A percentile compares a stretch with the other conserved stretches of the same genome.
Evolutionary conservation across 139 green algal species (phyloP).

Genomic region (Micractinium sp.): DNA sequence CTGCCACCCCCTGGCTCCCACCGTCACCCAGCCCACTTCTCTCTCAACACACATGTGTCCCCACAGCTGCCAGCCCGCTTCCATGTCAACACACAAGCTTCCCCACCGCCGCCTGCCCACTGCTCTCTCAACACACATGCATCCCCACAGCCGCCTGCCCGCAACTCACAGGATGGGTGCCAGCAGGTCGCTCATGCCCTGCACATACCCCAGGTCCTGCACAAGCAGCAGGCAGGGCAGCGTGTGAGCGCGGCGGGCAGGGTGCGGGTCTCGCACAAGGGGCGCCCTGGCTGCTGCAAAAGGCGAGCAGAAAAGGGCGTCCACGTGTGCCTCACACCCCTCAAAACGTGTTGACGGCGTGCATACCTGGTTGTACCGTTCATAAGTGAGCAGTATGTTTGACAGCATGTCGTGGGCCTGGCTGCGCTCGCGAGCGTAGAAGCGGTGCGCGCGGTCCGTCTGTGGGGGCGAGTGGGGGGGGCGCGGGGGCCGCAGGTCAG

Average conservation of each 20-base stretch:
- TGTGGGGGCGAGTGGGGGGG: not conserved
- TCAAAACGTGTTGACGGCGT: no score
- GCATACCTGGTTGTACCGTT: constrained; percentile 79
- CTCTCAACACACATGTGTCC: no score
- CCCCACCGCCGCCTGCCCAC: no score
- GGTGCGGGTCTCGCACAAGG: no score
- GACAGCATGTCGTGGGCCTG: constrained; percentile 40
- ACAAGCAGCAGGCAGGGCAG: no score
- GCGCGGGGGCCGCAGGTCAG: not conserved
- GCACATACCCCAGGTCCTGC: constrained; percentile 87
- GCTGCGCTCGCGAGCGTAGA: constrained; percentile 49
- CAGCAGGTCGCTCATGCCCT: constrained; percentile 89
- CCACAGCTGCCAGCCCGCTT: no score
- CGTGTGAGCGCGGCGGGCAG: not conserved
- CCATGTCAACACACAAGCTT: no score
- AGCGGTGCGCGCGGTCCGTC: constrained; percentile 42
- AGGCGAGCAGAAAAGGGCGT: not conserved
- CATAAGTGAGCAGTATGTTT: constrained; percentile 77
- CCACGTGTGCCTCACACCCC: no score
- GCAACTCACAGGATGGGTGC: constrained; percentile 75
- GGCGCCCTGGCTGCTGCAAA: no score
- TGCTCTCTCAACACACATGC: no score
- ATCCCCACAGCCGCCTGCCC: not conserved
- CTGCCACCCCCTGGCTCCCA: no score
- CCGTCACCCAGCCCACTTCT: no score